Percentiles rank a stretch among this genome's conserved stretches.
Conservation (phyloP, 192 early-diverging fungal species). For the Entomortierella parvispora region DNA sequence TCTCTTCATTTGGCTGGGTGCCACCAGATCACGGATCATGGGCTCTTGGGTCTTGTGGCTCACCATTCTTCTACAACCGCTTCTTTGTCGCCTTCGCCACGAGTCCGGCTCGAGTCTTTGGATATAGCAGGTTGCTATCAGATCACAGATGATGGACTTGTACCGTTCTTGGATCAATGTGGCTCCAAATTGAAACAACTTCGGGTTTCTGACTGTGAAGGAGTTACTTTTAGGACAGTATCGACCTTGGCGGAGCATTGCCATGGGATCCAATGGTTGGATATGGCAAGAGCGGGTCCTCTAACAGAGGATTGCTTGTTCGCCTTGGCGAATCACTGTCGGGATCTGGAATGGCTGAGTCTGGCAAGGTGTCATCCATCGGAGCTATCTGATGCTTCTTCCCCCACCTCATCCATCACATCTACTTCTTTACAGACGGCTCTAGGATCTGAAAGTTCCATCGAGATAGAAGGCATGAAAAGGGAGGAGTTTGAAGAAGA, state of each 20-base stretch:
- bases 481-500: background rate
- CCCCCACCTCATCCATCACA: no score
- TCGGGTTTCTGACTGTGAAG: conserved; percentile 45
- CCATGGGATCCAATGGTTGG: conserved; percentile 50
- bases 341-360: conserved; percentile 52
- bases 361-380: conserved; percentile 32
- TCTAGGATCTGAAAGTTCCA: no score
- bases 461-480: no score
- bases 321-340: conserved; percentile 31
- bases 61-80: background rate
- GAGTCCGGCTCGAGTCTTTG: conserved; percentile 30
- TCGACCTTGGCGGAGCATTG: conserved; percentile 39
- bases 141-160: conserved; percentile 51
- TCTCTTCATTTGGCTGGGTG: conserved; percentile 42
- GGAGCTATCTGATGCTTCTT: background rate
- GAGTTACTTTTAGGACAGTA: conserved; percentile 25
- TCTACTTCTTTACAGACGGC: no score
- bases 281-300: conserved; percentile 42
- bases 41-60: conserved; percentile 29
- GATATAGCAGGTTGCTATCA: conserved; percentile 52
- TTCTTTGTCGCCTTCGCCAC: conserved; percentile 1
- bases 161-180: conserved; percentile 35
- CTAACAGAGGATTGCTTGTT: conserved; percentile 37
- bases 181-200: conserved; percentile 44
- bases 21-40: conserved; percentile 44